These are phyloP conservation scores for Conidiobolus incongruus DNA, from an alignment of 371 early-diverging fungal genomes.

Conservation along the genomic window DNA sequence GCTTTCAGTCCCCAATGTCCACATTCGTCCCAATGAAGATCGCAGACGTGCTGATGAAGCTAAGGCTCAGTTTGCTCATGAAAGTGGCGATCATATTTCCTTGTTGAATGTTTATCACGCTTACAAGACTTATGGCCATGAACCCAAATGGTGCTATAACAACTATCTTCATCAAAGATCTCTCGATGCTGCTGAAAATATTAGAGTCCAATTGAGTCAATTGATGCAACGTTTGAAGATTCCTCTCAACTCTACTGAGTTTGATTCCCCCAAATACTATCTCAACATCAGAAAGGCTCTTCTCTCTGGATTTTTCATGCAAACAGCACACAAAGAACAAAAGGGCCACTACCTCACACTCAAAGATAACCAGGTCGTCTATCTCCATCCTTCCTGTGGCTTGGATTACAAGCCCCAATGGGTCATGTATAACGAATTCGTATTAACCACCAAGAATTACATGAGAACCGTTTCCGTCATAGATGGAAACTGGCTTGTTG, in stretches of 20 bases:
- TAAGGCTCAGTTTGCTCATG: conserved; percentile 77
- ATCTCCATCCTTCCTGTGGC: conserved; percentile 81
- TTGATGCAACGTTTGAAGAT: conserved; percentile 57
- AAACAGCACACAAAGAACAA: conserved; percentile 79
- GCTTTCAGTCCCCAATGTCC: conserved; percentile 75
- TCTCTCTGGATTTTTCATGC: conserved; percentile 88
- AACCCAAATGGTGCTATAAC: conserved; percentile 74
- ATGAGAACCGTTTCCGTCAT: conserved; percentile 85
- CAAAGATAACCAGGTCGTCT: conserved; percentile 92
- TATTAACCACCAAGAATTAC: conserved; percentile 84
- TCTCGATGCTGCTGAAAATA: conserved; percentile 77
- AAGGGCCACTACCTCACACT: conserved; percentile 77
- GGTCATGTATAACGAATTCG: conserved; percentile 95
- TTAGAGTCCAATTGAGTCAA: conserved; percentile 68
- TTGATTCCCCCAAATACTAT: conserved; percentile 52
- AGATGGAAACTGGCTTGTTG: conserved; percentile 76
- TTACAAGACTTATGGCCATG: conserved; percentile 34
- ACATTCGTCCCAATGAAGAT: conserved; percentile 72
- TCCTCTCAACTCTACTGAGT: conserved; percentile 42
- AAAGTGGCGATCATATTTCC: conserved; percentile 80
- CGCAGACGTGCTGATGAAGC: conserved; percentile 76
- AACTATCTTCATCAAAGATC: conserved; percentile 75
- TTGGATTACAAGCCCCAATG: conserved; percentile 81
- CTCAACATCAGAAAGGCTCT: conserved; percentile 70
- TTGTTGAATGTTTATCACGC: conserved; percentile 87